phyloP scores from a whole-genome alignment of 2,329 filamentous ascomycete species.

The Escovopsis weberi region DNA sequence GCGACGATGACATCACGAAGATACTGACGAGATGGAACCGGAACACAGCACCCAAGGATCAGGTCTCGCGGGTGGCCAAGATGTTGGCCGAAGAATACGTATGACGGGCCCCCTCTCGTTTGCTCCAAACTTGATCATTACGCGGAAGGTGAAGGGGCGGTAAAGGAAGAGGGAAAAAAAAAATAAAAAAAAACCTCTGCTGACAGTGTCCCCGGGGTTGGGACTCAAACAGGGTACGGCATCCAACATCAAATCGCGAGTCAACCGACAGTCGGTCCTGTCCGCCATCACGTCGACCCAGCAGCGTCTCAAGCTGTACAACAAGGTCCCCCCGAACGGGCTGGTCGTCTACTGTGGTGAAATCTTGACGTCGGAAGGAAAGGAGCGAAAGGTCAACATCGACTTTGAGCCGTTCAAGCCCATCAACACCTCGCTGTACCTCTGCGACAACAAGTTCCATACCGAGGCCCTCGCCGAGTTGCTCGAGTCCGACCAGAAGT shows the following conservation, averaged over 20 bases:
- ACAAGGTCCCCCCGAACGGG: slow-evolving; percentile 95
- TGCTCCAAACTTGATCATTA: neutral
- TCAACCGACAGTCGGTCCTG: slow-evolving; percentile 94
- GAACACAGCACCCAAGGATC: slow-evolving; percentile 77
- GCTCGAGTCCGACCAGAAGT: slow-evolving; percentile 97
- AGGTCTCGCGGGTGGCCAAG: slow-evolving; percentile 89
- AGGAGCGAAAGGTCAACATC: slow-evolving; percentile 99
- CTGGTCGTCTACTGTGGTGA: slow-evolving; percentile 98
- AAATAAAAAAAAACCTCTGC: slow-evolving; percentile 5
- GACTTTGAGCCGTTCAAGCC: slow-evolving; percentile 99
- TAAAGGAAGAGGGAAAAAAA: neutral
- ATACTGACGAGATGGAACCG: neutral
- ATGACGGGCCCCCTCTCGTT: slow-evolving; percentile 20
- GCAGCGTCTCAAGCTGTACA: slow-evolving; percentile 97
- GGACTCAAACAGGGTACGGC: slow-evolving; percentile 59
- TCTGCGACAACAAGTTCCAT: slow-evolving; percentile 99
- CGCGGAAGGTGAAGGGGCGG: neutral
- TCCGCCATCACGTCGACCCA: slow-evolving; percentile 98
- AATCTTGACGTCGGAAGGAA: slow-evolving; percentile 97
- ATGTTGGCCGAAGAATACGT: slow-evolving; percentile 99
- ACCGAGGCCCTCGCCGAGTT: slow-evolving; percentile 94
- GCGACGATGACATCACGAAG: no score
- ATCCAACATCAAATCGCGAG: slow-evolving; percentile 98
- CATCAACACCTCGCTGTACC: slow-evolving; percentile 98
- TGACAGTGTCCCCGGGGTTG: slow-evolving; percentile 1